Conservation (phyloP, 495 filamentous ascomycete species). For the Melanomma pulvis-pyrius region DNA sequence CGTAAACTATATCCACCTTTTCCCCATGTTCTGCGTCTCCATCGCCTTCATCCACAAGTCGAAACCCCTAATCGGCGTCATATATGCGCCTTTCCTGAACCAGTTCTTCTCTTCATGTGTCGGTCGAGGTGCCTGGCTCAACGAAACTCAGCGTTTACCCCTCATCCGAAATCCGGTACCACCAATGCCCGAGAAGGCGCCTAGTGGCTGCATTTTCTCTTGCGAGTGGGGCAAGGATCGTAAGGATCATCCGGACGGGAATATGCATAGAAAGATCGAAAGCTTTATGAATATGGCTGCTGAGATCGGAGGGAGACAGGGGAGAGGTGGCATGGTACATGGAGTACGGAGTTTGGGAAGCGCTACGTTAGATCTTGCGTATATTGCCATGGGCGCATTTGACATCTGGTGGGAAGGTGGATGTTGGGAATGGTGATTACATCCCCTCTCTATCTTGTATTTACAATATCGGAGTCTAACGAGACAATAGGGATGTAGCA, state of each 20-base stretch:
- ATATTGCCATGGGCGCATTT: conserved; percentile 60
- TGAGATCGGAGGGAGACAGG: conserved; percentile 59
- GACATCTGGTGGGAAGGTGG: conserved; percentile 65
- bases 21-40: conserved; percentile 73
- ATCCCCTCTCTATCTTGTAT: background rate
- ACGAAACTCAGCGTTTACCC: conserved; percentile 61
- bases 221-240: conserved; percentile 77
- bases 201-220: conserved; percentile 65
- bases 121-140: conserved; percentile 67
- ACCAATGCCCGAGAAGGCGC: conserved; percentile 63
- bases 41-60: conserved; percentile 63
- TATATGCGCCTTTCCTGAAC: conserved; percentile 65
- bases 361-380: conserved; percentile 60
- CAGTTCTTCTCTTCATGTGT: conserved; percentile 65
- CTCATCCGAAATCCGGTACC: conserved; percentile 60
- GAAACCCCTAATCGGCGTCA: conserved; percentile 63
- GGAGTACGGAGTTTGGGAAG: conserved; percentile 62
- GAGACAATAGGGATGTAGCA: conserved; percentile 50
- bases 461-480: background rate
- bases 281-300: conserved; percentile 72
- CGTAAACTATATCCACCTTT: conserved; percentile 72
- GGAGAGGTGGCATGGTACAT: conserved; percentile 67
- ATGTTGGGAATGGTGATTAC: conserved; percentile 58
- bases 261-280: conserved; percentile 66
- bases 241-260: conserved; percentile 61